Evolutionary conservation across 352 stramenopile species (phyloP).

Genomic region (Phytopythium sindhum): DNA sequence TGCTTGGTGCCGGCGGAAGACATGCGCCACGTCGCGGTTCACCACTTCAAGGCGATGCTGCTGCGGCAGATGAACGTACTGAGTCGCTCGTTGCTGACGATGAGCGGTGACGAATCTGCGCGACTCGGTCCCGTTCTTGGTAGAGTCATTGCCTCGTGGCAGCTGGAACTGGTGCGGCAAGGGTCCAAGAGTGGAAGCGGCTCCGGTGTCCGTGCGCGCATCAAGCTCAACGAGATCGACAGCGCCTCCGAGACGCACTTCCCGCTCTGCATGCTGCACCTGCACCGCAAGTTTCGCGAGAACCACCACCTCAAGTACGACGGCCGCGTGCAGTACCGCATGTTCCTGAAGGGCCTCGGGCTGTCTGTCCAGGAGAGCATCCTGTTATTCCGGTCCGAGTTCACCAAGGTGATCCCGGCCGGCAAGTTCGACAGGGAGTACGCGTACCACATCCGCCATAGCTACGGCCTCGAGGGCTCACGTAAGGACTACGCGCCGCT

Average conservation of each 20-base stretch:
- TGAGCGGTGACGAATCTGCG: neutral
- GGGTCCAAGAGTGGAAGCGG: conserved; percentile 27
- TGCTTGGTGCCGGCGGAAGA: conserved; percentile 37
- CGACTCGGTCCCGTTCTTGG: conserved; percentile 4
- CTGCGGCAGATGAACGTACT: conserved; percentile 37
- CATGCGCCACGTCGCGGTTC: conserved; percentile 33
- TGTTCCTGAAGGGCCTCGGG: conserved; percentile 84
- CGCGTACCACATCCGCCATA: conserved; percentile 86
- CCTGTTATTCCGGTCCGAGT: conserved; percentile 74
- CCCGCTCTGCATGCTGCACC: conserved; percentile 76
- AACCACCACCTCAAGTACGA: conserved; percentile 87
- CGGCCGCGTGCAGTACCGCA: conserved; percentile 74
- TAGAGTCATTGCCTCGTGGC: conserved; percentile 11
- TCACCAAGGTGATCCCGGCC: conserved; percentile 48
- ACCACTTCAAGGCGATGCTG: conserved; percentile 37
- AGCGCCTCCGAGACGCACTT: conserved; percentile 46
- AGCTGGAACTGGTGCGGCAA: conserved; percentile 23
- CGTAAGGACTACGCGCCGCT: conserved; percentile 67
- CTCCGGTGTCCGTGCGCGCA: conserved; percentile 10
- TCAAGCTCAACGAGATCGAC: conserved; percentile 85
- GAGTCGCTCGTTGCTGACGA: conserved; percentile 26
- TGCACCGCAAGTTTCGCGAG: conserved; percentile 68
- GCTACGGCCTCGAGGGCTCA: conserved; percentile 78
- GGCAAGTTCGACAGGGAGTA: conserved; percentile 84
- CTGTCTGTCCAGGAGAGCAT: conserved; percentile 77